phyloP scores from a whole-genome alignment of 2,329 filamentous ascomycete species.

The Fusarium sp. region DNA sequence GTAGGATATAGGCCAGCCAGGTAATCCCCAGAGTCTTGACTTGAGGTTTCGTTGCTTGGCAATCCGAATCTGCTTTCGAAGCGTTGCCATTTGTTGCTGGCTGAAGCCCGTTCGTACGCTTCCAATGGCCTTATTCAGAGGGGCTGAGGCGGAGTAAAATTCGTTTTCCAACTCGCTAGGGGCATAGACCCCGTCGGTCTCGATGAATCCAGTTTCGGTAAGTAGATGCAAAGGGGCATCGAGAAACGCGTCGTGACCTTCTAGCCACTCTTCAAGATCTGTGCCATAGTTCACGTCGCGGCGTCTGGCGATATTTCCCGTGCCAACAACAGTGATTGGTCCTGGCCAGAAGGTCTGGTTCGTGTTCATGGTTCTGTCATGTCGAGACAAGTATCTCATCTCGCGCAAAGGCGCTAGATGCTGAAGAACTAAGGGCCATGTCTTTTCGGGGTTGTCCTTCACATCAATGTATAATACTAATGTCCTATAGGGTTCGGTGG shows the following conservation, averaged over 20 bases:
- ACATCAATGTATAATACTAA: not conserved
- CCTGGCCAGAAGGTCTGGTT: slow-evolving; percentile 5
- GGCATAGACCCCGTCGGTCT: not conserved
- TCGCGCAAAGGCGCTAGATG: not conserved
- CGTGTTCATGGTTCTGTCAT: not conserved
- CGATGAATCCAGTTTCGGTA: not conserved
- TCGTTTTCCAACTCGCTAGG: not conserved
- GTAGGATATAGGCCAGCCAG: not conserved
- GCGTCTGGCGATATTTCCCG: not conserved
- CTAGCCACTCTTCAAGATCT: not conserved
- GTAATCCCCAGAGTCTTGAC: slow-evolving; percentile 1
- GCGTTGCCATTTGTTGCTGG: not conserved
- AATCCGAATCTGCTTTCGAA: not conserved
- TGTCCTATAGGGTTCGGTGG: not conserved
- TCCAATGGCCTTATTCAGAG: not conserved
- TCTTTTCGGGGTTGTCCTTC: not conserved
- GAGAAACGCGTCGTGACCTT: not conserved
- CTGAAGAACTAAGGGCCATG: not conserved
- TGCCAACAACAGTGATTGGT: slow-evolving; percentile 1
- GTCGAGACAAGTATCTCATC: not conserved
- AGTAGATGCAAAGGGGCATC: slow-evolving; percentile 2
- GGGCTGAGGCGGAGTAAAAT: not conserved
- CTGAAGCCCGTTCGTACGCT: not conserved
- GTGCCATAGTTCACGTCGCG: slow-evolving; percentile 1
- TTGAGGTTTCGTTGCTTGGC: not conserved